Evolutionary conservation across 371 early-diverging fungal genomes (phyloP).

Genomic region (Blakeslea trispora): DNA sequence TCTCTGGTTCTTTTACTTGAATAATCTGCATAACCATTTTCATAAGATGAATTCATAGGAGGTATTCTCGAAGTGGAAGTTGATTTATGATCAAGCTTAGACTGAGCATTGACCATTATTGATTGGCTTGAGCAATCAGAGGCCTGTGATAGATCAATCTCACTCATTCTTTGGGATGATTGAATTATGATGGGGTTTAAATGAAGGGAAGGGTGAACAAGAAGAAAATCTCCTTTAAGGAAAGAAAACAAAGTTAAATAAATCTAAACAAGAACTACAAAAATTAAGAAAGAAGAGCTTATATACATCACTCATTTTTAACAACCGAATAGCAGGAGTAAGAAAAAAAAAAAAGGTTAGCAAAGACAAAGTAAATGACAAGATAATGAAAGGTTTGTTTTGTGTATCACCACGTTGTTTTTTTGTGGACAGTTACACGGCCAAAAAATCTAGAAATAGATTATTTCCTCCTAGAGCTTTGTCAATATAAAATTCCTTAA

Average conservation of each 20-base stretch:
- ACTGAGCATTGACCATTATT: constrained; percentile 37
- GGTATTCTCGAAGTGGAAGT: constrained; percentile 10
- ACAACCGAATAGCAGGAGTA: not conserved
- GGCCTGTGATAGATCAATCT: constrained; percentile 33
- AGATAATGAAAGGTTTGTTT: not conserved
- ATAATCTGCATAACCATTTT: constrained; percentile 29
- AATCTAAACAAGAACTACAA: constrained; percentile 2
- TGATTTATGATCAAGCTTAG: constrained; percentile 38
- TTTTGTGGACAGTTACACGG: not conserved
- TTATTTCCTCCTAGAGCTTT: too few species aligned
- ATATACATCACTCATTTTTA: not conserved
- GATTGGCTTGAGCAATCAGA: constrained; percentile 35
- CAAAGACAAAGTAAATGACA: not conserved
- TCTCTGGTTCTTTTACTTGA: constrained; percentile 30
- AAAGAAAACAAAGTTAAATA: constrained; percentile 4
- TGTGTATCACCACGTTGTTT: not conserved
- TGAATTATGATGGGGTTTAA: constrained; percentile 4
- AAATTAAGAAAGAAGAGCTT: not conserved
- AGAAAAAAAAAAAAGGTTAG: too few species aligned
- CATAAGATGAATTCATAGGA: constrained; percentile 20
- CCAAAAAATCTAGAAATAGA: too few species aligned
- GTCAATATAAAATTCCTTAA: too few species aligned
- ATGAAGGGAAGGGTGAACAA: constrained; percentile 11
- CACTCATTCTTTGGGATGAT: constrained; percentile 34
- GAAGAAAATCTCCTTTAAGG: constrained; percentile 1